Evolutionary conservation across 2,329 filamentous ascomycete genomes (phyloP).

Genomic region (Purpureocillium lavendulum): DNA sequence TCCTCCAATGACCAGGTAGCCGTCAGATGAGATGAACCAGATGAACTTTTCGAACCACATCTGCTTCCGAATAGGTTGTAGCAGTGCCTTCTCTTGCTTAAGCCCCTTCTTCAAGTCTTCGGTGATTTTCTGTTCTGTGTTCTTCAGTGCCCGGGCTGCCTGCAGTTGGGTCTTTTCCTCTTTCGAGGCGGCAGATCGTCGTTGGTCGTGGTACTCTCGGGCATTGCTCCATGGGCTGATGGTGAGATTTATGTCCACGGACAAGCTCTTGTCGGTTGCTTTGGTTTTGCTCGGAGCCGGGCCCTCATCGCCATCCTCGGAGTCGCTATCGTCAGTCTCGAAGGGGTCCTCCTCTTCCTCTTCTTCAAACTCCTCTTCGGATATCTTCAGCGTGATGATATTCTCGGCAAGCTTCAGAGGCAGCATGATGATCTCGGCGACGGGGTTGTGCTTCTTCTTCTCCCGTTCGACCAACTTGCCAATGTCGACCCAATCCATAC

Average conservation of each 20-base stretch:
- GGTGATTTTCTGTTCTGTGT: slow-evolving; percentile 78
- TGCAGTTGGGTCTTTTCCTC: slow-evolving; percentile 79
- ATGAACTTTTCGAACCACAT: slow-evolving; percentile 97
- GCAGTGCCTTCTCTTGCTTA: slow-evolving; percentile 83
- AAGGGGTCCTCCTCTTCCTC: slow-evolving; percentile 51
- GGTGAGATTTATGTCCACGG: slow-evolving; percentile 77
- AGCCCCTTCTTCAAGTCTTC: slow-evolving; percentile 79
- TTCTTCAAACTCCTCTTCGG: slow-evolving; percentile 58
- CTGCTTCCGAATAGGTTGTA: slow-evolving; percentile 73
- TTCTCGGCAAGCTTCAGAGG: slow-evolving; percentile 89
- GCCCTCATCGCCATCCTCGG: slow-evolving; percentile 23
- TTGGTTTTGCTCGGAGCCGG: slow-evolving; percentile 28
- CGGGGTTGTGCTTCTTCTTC: slow-evolving; percentile 69
- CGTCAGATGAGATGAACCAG: slow-evolving; percentile 93
- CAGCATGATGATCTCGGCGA: slow-evolving; percentile 78
- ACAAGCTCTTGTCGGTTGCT: slow-evolving; percentile 44
- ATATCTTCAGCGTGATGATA: slow-evolving; percentile 69
- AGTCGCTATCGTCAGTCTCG: slow-evolving; percentile 59
- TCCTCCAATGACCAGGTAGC: slow-evolving; percentile 83
- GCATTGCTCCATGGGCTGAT: slow-evolving; percentile 85
- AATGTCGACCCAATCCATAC: slow-evolving; percentile 97
- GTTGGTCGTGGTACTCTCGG: slow-evolving; percentile 84
- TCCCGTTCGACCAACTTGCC: slow-evolving; percentile 82
- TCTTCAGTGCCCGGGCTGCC: slow-evolving; percentile 76
- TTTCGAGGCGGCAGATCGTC: slow-evolving; percentile 74